These are phyloP conservation scores for Plasmodium gaboni DNA, from an alignment of 169 alveolate genomes.

Conservation along the genomic window DNA sequence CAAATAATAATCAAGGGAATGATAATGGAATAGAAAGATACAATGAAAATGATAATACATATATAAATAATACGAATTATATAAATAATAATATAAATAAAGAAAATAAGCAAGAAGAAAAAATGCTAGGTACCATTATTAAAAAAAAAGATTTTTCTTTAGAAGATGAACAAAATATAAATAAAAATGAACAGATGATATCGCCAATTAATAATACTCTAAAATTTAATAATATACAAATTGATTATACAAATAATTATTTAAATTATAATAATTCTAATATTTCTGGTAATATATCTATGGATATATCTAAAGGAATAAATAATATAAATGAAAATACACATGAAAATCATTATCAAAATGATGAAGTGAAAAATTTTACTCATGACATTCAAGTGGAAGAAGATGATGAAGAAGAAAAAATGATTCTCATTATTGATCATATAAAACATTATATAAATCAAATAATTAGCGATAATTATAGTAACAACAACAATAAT, in stretches of 20 bases:
- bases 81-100: background rate
- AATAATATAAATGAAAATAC: background rate
- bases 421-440: constrained; percentile 46
- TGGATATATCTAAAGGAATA: background rate
- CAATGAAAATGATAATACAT: background rate
- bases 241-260: constrained; percentile 38
- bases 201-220: background rate
- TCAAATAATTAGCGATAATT: constrained; percentile 21
- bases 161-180: background rate
- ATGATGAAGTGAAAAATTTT: background rate
- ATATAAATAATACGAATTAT: background rate
- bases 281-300: background rate
- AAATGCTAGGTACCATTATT: background rate
- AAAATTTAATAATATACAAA: constrained; percentile 11
- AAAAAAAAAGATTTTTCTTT: background rate
- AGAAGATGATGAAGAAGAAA: constrained; percentile 68
- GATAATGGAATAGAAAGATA: background rate
- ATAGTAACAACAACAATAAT: no score
- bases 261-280: constrained; percentile 41
- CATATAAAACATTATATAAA: constrained; percentile 23
- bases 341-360: background rate
- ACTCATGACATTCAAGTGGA: background rate
- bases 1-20: no score
- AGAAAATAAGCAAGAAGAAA: background rate
- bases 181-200: background rate